Conservation (phyloP, 805 yeast genomes). For the Lachancea sp. region DNA sequence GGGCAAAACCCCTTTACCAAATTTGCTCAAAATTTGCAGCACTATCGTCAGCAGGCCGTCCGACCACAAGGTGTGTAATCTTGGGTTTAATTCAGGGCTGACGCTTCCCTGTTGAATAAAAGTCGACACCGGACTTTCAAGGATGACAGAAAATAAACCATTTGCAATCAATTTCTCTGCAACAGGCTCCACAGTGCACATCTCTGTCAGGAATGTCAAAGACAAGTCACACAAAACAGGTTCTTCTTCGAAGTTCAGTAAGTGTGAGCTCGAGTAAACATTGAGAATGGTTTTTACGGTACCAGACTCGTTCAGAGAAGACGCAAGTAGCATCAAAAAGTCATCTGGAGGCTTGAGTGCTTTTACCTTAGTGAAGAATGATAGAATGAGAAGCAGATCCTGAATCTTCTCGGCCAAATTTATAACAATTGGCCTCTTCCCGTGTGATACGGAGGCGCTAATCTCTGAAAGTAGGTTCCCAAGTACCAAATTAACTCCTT, state of each 20-base stretch:
- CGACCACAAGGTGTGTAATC: slow-evolving; percentile 76
- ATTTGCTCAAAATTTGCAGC: slow-evolving; percentile 49
- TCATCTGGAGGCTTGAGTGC: slow-evolving; percentile 42
- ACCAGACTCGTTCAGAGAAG: slow-evolving; percentile 48
- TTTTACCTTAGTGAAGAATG: slow-evolving; percentile 56
- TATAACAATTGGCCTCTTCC: slow-evolving; percentile 29
- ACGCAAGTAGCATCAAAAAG: slow-evolving; percentile 45
- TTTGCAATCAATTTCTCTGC: slow-evolving; percentile 59
- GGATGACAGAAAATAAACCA: slow-evolving; percentile 61
- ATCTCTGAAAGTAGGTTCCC: slow-evolving; percentile 54
- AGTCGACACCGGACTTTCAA: slow-evolving; percentile 68
- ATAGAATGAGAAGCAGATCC: slow-evolving; percentile 56
- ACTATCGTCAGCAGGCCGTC: slow-evolving; percentile 70
- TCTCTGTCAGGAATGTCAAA: slow-evolving; percentile 60
- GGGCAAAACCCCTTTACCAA: slow-evolving; percentile 58
- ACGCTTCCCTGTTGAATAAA: slow-evolving; percentile 62
- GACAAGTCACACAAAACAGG: slow-evolving; percentile 68
- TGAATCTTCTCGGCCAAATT: slow-evolving; percentile 49
- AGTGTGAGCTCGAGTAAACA: slow-evolving; percentile 62
- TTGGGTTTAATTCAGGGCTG: slow-evolving; percentile 44
- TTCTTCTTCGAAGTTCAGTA: slow-evolving; percentile 53
- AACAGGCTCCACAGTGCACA: slow-evolving; percentile 52
- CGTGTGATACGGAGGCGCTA: slow-evolving; percentile 32
- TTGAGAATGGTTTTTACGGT: slow-evolving; percentile 56
- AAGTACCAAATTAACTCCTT: slow-evolving; percentile 56